Evolutionary conservation across 1,284 basidiomycete genomes (phyloP).

Genomic region (Ceratobasidium sp.): DNA sequence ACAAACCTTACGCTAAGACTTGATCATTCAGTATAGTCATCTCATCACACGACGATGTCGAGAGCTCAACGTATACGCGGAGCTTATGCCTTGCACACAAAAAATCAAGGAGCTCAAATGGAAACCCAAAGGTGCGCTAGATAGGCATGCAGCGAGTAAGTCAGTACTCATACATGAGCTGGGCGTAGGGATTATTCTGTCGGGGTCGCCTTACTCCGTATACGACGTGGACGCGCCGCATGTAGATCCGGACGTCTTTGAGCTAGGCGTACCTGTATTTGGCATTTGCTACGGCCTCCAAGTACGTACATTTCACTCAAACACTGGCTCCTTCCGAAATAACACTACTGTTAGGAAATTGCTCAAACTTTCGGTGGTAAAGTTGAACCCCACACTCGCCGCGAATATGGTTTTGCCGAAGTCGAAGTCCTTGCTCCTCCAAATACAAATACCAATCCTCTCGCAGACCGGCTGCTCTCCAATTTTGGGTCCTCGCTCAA

Average conservation of each 20-base stretch:
- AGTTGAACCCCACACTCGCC: conserved; percentile 90
- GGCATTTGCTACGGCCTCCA: conserved; percentile 99
- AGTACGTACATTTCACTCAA: conserved; percentile 62
- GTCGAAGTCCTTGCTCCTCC: conserved; percentile 79
- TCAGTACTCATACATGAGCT: neutral
- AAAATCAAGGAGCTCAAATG: conserved; percentile 92
- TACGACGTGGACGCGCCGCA: conserved; percentile 95
- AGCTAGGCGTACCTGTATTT: conserved; percentile 90
- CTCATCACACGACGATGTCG: conserved; percentile 98
- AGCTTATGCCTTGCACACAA: conserved; percentile 97
- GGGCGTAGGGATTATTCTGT: conserved; percentile 90
- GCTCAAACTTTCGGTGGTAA: conserved; percentile 91
- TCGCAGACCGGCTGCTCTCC: conserved; percentile 82
- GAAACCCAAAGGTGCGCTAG: conserved; percentile 87
- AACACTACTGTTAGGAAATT: conserved; percentile 77
- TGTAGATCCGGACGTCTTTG: conserved; percentile 96
- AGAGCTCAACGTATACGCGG: conserved; percentile 98
- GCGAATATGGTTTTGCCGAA: conserved; percentile 95
- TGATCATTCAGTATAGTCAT: conserved; percentile 86
- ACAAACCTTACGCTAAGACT: conserved; percentile 49
- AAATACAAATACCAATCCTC: conserved; percentile 66
- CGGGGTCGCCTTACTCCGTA: conserved; percentile 98
- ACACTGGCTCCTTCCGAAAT: neutral
- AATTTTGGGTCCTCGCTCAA: conserved; percentile 56
- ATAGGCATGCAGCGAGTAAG: conserved; percentile 34